Evolutionary conservation across 176 grass and related monocot species (phyloP), one percentile per base, ranked within the genome.

Genomic region (Musa beccarii): DNA sequence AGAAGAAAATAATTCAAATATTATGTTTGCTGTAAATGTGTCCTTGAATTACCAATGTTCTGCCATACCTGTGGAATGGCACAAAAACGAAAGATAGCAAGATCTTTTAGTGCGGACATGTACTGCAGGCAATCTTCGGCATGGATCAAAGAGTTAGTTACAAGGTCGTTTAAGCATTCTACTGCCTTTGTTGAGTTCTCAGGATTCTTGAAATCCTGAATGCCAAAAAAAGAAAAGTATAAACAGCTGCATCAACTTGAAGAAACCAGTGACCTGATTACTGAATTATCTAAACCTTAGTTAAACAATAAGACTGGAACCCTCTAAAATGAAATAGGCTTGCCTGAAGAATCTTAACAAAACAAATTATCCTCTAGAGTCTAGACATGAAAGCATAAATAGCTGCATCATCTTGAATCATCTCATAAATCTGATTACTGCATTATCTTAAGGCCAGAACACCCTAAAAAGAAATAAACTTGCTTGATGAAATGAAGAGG

Each of bases 141-240:
- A 79, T 98, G 95, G 78, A 71, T 75, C 64, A 98, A 79, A 84
- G 95, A 88, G 79, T 98, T 84, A 56, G 90, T 93, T 67, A 98
- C 90, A 82, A 98, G 67, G 81, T 98, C 88, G 80, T 98, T 98
- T 69, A 98, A 91, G 81, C 95, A 98, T 29, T 89, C 88, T 57
- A 98, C 95, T 24, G 95, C 86, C 52, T 84, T 91, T 71, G 82
- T 73, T 22, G 87, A 93, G 83, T 98, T 98, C 74, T 93, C 53
- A 83, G 85, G 82, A 63, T 83, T 81, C 64, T 98, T 93, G 11
- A 98, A 90, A 82, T 93, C 95, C 95, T 98, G 79, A 78, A 81
- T 23, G 43, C 14, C 78, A 11, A 70, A 19, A 51, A 2, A 53
- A 74, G 8, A 63, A 76, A 50, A 66, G 15, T 26, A 70, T 8